A percentile compares a stretch with the other conserved stretches of the same genome.
Evolutionary conservation across 345 rosid genomes (phyloP).

Genomic region (Camelina laxa): DNA sequence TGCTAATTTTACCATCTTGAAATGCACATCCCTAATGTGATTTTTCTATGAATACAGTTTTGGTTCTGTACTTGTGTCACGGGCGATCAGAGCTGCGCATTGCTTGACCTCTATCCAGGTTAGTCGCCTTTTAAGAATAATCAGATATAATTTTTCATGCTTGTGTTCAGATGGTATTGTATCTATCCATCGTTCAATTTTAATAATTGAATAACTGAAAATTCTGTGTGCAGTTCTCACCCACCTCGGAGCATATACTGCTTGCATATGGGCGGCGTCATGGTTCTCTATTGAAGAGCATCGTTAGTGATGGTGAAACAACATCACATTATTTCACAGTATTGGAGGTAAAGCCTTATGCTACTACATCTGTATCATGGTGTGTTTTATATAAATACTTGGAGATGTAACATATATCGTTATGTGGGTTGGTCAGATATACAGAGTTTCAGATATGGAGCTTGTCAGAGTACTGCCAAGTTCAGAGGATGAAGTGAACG

Average conservation of each 20-base stretch:
- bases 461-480: conserved; percentile 88
- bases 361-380: neutral
- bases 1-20: conserved; percentile 1
- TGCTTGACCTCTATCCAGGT: conserved; percentile 81
- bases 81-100: conserved; percentile 77
- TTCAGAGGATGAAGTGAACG: conserved; percentile 90
- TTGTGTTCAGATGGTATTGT: neutral
- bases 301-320: conserved; percentile 62
- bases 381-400: neutral
- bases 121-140: neutral
- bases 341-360: conserved; percentile 57
- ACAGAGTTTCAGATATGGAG: conserved; percentile 88
- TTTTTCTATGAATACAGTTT: conserved; percentile 47
- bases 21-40: neutral
- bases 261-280: conserved; percentile 79
- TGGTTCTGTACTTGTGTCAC: conserved; percentile 68
- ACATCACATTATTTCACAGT: conserved; percentile 63
- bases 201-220: neutral
- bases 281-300: conserved; percentile 69
- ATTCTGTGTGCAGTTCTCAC: conserved; percentile 60
- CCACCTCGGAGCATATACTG: conserved; percentile 69
- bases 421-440: conserved; percentile 50
- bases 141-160: neutral
- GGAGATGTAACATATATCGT: neutral
- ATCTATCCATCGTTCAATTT: neutral